Base-by-base conservation (phyloP, 768 basidiomycete species). In the Boletus bicolor region DNA sequence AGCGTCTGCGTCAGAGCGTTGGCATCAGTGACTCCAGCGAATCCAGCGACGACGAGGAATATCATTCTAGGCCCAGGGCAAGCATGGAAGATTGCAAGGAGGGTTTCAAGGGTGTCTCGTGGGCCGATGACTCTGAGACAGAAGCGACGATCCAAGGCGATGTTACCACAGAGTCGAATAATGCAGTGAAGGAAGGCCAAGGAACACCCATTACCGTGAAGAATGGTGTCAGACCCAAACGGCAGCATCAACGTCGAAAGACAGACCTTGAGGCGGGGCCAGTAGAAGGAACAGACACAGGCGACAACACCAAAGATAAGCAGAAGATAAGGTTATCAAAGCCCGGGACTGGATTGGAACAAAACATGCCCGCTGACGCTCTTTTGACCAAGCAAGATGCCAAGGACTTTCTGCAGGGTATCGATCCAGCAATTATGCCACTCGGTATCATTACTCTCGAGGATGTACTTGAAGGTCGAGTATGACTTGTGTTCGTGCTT, bases 371-470 rank as follows among this genome's bases (percentile, higher is more conserved):
- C 44, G 89, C 91, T 38, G 92, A 93, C 73, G 92, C 92, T 15
- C 86, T 93, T 51, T 72, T 94, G 56, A 80, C 83, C 3, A 85
- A 89, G 65, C 81, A 83, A 58, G 81, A 81, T 47, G 91, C 88
- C 35, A 83, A 86, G n/a, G 84, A 88, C 83, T 93, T 93, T 74
- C 75, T 95, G 69, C 86, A 88, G 75, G 81, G 81, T 39, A 81
- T 93, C 51, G 91, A 94, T 68, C 89, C 87, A 0, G 84, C 86
- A 19, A 78, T 93, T 35, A 87, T 87, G 77, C 92, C 91, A 3
- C 77, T 94, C 26, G 93, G 93, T 48, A 92, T 96, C 63, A 94
- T 96, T 57, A 96, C 93, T 0, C 79, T 96, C 2, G 93, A 96
- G 72, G 93, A 96, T 60, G 90, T 96, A 9, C 77, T 96, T 10